phyloP scores from a whole-genome alignment of 169 alveolate genomes.

The Theileria orientalis region DNA sequence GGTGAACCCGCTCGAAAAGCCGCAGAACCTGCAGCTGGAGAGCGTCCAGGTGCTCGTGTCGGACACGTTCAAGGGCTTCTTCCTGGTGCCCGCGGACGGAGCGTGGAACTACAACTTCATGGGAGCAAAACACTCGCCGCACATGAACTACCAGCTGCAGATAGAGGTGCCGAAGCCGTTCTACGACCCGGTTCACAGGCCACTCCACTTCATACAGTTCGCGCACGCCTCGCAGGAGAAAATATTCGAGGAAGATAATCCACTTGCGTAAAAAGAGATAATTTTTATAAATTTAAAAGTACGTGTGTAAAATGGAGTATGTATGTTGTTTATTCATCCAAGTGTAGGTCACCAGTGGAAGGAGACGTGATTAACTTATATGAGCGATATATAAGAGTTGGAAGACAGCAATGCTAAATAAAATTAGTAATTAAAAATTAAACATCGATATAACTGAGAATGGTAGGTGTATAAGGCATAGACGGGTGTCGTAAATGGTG shows the following conservation, averaged over 20 bases:
- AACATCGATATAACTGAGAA: too few species aligned
- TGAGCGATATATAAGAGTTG: too few species aligned
- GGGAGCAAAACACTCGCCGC: slow-evolving; percentile 90
- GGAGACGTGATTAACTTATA: too few species aligned
- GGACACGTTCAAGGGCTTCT: slow-evolving; percentile 96
- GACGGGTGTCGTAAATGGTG: too few species aligned
- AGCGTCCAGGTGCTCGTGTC: slow-evolving; percentile 94
- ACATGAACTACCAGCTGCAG: slow-evolving; percentile 89
- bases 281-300: background rate
- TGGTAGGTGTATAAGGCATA: too few species aligned
- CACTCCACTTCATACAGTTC: slow-evolving; percentile 87
- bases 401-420: too few species aligned
- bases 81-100: slow-evolving; percentile 97
- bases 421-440: too few species aligned
- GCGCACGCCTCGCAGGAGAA: slow-evolving; percentile 61
- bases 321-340: too few species aligned
- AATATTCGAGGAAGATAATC: slow-evolving; percentile 42
- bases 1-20: slow-evolving; percentile 76
- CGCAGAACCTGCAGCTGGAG: slow-evolving; percentile 69
- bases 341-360: too few species aligned
- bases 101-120: slow-evolving; percentile 99
- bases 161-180: slow-evolving; percentile 95
- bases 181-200: slow-evolving; percentile 97
- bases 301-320: background rate
- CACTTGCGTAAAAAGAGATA: slow-evolving; percentile 19